A percentile compares a stretch with the other conserved stretches of the same genome.
Conservation (phyloP, 768 basidiomycete genomes). For the Leccinum broughii region DNA sequence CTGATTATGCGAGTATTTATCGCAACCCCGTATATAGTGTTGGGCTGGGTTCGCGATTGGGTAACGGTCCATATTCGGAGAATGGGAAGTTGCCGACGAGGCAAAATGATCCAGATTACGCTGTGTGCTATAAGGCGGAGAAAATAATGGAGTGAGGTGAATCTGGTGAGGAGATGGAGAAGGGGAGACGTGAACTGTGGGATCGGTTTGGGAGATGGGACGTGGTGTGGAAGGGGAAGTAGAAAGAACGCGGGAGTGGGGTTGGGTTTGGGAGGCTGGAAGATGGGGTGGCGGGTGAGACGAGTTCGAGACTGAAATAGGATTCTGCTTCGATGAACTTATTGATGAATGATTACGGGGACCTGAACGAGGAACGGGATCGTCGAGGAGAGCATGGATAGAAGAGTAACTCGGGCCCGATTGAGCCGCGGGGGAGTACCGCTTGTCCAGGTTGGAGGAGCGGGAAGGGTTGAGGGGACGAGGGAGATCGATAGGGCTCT, state of each 20-base stretch:
- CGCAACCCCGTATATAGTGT: constrained; percentile 41
- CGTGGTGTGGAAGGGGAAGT: constrained; percentile 1
- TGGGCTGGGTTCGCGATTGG: constrained; percentile 38
- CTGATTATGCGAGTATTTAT: constrained; percentile 37
- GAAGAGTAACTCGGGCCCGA: constrained; percentile 36
- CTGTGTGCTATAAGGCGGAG: constrained; percentile 43
- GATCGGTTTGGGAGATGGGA: neutral
- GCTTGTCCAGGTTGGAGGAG: constrained; percentile 39
- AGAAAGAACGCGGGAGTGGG: constrained; percentile 10
- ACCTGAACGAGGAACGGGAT: constrained; percentile 35
- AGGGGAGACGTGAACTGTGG: constrained; percentile 15
- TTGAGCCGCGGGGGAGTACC: constrained; percentile 30
- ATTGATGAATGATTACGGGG: constrained; percentile 31
- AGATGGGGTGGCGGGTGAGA: constrained; percentile 23
- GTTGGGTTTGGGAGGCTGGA: constrained; percentile 18
- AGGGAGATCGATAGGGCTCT: constrained; percentile 29
- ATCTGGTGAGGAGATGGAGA: constrained; percentile 48
- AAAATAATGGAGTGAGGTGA: constrained; percentile 40
- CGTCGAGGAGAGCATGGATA: constrained; percentile 32
- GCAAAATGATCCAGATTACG: constrained; percentile 47
- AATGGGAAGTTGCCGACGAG: constrained; percentile 41
- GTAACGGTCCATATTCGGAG: constrained; percentile 43
- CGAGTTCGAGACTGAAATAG: constrained; percentile 17
- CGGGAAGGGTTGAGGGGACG: constrained; percentile 28
- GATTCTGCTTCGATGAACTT: constrained; percentile 15